Evolutionary conservation across 164 flowering plant species (phyloP).

Genomic region (Litsea cubeba): DNA sequence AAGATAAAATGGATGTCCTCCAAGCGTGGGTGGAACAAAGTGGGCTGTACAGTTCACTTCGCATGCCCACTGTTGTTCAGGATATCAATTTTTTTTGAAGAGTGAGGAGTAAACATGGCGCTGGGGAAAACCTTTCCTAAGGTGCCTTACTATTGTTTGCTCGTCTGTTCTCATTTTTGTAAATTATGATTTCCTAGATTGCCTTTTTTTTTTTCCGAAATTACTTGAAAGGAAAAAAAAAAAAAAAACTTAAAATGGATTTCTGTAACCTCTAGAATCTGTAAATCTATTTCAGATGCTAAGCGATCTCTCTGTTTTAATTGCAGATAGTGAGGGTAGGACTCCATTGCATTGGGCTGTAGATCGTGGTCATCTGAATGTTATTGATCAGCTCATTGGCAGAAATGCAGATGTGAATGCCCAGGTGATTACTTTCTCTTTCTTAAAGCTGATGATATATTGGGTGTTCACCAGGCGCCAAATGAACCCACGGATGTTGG

Average conservation of each 20-base stretch:
- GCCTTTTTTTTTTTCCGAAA: not conserved
- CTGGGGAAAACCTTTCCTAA: not conserved
- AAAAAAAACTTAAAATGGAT: not conserved
- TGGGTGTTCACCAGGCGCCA: no score
- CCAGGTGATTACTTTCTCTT: conserved; percentile 38
- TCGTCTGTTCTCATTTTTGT: no score
- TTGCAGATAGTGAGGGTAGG: conserved; percentile 90
- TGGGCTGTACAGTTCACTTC: no score
- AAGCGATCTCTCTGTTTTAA: not conserved
- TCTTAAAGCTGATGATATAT: not conserved
- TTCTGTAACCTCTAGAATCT: not conserved
- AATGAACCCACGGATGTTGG: no score
- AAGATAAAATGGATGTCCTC: no score
- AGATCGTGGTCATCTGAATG: conserved; percentile 77
- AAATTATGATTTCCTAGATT: not conserved
- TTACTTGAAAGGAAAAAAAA: not conserved
- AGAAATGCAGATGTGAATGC: conserved; percentile 74
- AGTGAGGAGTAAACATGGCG: no score
- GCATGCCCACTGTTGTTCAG: no score
- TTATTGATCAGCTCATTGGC: conserved; percentile 51
- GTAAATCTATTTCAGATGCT: not conserved
- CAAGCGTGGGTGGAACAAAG: no score
- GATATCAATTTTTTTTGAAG: no score
- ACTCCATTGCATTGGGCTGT: conserved; percentile 97
- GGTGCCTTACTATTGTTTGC: not conserved